Evolutionary conservation across 257 asterid genomes (phyloP), one percentile per base, ranked within the genome.

Genomic region (Solanum ahanhuiri): DNA sequence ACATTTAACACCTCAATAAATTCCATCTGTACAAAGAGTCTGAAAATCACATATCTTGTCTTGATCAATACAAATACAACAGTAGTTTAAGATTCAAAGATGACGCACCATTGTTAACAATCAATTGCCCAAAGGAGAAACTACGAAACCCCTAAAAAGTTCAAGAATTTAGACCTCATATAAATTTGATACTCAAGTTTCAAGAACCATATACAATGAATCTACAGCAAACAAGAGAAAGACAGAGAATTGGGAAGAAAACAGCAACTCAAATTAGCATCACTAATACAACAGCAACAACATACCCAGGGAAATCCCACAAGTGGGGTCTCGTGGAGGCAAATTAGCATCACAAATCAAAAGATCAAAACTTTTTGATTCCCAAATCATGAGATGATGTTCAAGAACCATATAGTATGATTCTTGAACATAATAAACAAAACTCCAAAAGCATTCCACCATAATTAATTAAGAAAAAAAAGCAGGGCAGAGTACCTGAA

Each of bases 401-500:
- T 77, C 83, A 41, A 41, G 83, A 77, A 41, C 63, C 83, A 54
- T 17, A 54, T 17, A 6, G 1, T 9, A 54, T 54, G 63, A 54
- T 18, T 17, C 63, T 54, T 54, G 23, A 54, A 54, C 15, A 34
- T 12, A 72, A 31, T 18, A n/a, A 10, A 70, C 76, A 69, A 54
- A 54, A 54, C 4, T 8, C 28, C 6, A 14, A 72, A 72, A 71
- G 81, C 25, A 34, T 72, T 70, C 77, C 43, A 70, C 79, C 25
- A 28, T 18, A 4, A 85, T 82, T 83, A 20, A 72, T 45, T 6
- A 5, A n/a, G 22, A n/a, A 3, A 71, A 71, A n/a, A 2, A 34
- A 20, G 10, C 34, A 5, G 4, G 35, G 33, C 58, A 43, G 71
- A 63, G 35, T 86, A 95, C 99, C 98, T 17, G 98, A 96, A 48